Evolutionary conservation across 2,329 filamentous ascomycete genomes (phyloP).

Genomic region (Aulographum hederae): DNA sequence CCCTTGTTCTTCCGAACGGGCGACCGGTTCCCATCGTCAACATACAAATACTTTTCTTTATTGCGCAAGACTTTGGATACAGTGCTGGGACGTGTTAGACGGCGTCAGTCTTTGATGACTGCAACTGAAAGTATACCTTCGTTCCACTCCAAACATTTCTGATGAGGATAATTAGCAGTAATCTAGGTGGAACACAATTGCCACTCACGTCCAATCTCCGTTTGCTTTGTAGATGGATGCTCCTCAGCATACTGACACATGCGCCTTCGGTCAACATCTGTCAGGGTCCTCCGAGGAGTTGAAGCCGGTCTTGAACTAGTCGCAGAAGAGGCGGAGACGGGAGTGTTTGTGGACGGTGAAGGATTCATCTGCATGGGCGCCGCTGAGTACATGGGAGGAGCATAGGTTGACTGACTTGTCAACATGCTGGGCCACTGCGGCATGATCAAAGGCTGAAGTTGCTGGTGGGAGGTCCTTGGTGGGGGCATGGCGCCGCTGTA

Average conservation of each 20-base stretch:
- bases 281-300: constrained; percentile 71
- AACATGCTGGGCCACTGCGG: constrained; percentile 22
- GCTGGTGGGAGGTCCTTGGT: constrained; percentile 19
- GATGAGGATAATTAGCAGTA: constrained; percentile 5
- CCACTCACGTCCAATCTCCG: constrained; percentile 69
- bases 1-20: constrained; percentile 69
- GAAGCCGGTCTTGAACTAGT: constrained; percentile 24
- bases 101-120: neutral
- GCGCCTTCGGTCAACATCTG: constrained; percentile 69
- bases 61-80: constrained; percentile 95
- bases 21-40: constrained; percentile 60
- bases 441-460: constrained; percentile 22
- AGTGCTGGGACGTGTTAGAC: constrained; percentile 41
- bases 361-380: constrained; percentile 6
- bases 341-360: constrained; percentile 16
- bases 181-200: neutral
- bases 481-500: constrained; percentile 15
- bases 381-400: constrained; percentile 14
- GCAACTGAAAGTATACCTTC: constrained; percentile 50
- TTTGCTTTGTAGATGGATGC: constrained; percentile 80
- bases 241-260: constrained; percentile 94
- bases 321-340: constrained; percentile 20
- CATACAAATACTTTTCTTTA: constrained; percentile 83
- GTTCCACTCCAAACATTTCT: constrained; percentile 86
- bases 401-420: constrained; percentile 22